Evolutionary conservation across 805 yeast genomes (phyloP).

Genomic region (Candida sphagnicola): DNA sequence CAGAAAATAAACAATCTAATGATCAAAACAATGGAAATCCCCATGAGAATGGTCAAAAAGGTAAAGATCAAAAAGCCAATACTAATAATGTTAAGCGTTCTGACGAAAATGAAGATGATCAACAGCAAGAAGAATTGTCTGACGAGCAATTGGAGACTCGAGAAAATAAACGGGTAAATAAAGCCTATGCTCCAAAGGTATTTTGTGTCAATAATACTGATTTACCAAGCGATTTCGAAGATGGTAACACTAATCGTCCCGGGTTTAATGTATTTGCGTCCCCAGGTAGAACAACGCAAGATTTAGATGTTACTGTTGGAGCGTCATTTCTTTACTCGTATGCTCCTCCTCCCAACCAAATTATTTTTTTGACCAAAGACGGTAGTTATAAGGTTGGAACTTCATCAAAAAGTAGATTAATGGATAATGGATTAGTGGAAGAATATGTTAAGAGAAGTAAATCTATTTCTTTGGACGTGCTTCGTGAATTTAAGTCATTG

Average conservation of each 20-base stretch:
- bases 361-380: slow-evolving; percentile 36
- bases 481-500: slow-evolving; percentile 18
- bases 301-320: slow-evolving; percentile 23
- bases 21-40: too few species aligned
- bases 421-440: slow-evolving; percentile 21
- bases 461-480: slow-evolving; percentile 11
- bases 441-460: slow-evolving; percentile 11
- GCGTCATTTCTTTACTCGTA: slow-evolving; percentile 40
- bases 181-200: slow-evolving; percentile 6
- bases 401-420: slow-evolving; percentile 12
- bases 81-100: background rate
- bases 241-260: slow-evolving; percentile 21
- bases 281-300: slow-evolving; percentile 25
- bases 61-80: slow-evolving; percentile 1
- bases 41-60: slow-evolving; percentile 1
- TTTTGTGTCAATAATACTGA: slow-evolving; percentile 18
- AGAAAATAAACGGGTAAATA: slow-evolving; percentile 2
- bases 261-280: slow-evolving; percentile 38
- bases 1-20: too few species aligned
- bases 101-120: slow-evolving; percentile 4
- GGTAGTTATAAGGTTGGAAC: slow-evolving; percentile 28
- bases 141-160: slow-evolving; percentile 3
- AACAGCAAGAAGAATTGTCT: slow-evolving; percentile 5
- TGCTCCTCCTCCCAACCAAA: slow-evolving; percentile 33
- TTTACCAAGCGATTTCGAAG: slow-evolving; percentile 11